Percentiles rank a stretch among this genome's conserved stretches.
phyloP scores from a whole-genome alignment of 2,329 filamentous ascomycete genomes.

The Hawksworthiomyces lignivorus region DNA sequence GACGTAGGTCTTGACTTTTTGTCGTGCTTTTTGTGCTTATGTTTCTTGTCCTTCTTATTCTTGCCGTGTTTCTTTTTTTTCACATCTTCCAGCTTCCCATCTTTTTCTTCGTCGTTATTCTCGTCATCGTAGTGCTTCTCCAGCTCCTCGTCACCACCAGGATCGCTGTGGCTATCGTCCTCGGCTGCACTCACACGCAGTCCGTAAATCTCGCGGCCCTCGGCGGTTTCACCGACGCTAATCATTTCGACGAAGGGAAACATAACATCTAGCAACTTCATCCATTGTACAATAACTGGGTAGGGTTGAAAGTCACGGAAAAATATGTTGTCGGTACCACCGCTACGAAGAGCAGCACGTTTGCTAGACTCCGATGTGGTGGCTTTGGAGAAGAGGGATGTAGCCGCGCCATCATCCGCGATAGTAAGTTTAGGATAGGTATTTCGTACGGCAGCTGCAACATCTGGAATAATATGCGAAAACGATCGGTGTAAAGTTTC shows the following conservation, averaged over 20 bases:
- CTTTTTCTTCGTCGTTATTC: neutral
- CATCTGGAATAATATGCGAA: conserved; percentile 68
- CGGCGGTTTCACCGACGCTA: conserved; percentile 75
- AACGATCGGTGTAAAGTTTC: conserved; percentile 63
- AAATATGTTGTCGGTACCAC: conserved; percentile 63
- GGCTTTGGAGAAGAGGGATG: conserved; percentile 9
- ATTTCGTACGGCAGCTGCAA: conserved; percentile 68
- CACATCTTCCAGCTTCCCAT: no score
- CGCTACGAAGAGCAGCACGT: conserved; percentile 19
- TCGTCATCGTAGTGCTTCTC: conserved; percentile 14
- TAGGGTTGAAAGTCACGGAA: conserved; percentile 89
- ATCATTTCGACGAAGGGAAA: conserved; percentile 67
- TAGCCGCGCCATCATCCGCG: conserved; percentile 8
- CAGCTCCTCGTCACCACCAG: conserved; percentile 1
- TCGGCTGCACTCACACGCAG: conserved; percentile 58
- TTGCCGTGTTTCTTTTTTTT: conserved; percentile 3
- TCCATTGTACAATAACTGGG: conserved; percentile 62
- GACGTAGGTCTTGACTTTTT: no score
- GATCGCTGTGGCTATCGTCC: neutral
- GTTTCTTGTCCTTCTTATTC: neutral
- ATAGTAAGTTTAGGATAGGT: conserved; percentile 65
- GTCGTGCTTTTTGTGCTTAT: neutral
- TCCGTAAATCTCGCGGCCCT: conserved; percentile 79
- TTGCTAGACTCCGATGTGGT: conserved; percentile 21
- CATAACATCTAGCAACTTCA: conserved; percentile 81